Evolutionary conservation across 73 alveolate genomes (phyloP).

Genomic region (Tetrahymena malaccensis): DNA sequence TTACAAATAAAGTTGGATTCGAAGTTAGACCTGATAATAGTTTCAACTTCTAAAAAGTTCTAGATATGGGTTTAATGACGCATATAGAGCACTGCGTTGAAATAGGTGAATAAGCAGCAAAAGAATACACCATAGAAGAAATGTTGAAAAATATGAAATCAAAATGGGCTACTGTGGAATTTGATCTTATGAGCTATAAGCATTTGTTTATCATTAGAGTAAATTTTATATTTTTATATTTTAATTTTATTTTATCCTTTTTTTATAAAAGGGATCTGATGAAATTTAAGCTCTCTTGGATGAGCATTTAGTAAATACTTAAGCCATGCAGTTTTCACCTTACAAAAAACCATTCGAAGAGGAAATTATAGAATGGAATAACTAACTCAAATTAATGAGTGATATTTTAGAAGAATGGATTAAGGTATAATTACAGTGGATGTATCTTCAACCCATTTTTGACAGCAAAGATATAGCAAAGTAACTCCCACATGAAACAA

Average conservation of each 20-base stretch:
- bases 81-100: constrained; percentile 70
- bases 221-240: constrained; percentile 63
- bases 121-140: constrained; percentile 69
- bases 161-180: constrained; percentile 68
- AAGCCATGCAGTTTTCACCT: constrained; percentile 98
- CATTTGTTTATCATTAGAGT: background rate
- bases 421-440: constrained; percentile 95
- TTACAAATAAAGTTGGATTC: constrained; percentile 84
- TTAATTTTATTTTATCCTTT: constrained; percentile 60
- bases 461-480: constrained; percentile 94
- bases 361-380: constrained; percentile 97
- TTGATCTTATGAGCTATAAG: constrained; percentile 59
- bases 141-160: constrained; percentile 58
- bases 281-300: constrained; percentile 81
- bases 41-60: constrained; percentile 22
- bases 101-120: constrained; percentile 71
- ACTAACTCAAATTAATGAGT: constrained; percentile 90
- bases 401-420: constrained; percentile 99
- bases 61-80: constrained; percentile 75
- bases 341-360: constrained; percentile 99
- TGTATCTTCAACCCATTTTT: constrained; percentile 91
- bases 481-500: constrained; percentile 89
- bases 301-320: constrained; percentile 96
- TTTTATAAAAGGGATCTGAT: constrained; percentile 14
- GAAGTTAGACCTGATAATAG: constrained; percentile 83